Evolutionary conservation across 1,284 basidiomycete species (phyloP).

Genomic region (Irpex sp.): DNA sequence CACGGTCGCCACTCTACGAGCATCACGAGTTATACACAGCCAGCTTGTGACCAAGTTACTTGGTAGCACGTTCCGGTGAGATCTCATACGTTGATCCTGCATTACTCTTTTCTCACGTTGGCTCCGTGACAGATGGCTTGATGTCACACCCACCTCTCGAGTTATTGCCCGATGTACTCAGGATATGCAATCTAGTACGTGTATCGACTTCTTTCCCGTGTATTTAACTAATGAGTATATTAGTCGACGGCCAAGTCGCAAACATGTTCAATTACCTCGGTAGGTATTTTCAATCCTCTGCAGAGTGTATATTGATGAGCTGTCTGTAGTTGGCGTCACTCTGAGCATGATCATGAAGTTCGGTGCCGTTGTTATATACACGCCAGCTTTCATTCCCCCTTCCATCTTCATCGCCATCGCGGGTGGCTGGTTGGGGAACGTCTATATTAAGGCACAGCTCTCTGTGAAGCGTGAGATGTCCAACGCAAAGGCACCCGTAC

Average conservation of each 20-base stretch:
- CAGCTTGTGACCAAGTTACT: slow-evolving; percentile 51
- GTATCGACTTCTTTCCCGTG: not conserved
- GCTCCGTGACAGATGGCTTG: slow-evolving; percentile 18
- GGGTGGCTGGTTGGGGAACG: slow-evolving; percentile 39
- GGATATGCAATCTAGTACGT: slow-evolving; percentile 39
- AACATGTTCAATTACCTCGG: slow-evolving; percentile 12
- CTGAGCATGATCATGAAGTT: slow-evolving; percentile 35
- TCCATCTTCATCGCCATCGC: slow-evolving; percentile 35
- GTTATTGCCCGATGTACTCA: slow-evolving; percentile 52
- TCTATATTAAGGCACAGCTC: slow-evolving; percentile 70
- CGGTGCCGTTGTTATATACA: slow-evolving; percentile 37
- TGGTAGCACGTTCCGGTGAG: slow-evolving; percentile 45
- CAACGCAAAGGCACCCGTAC: slow-evolving; percentile 58
- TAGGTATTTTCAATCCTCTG: too few relatives aligned
- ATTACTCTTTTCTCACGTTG: too few relatives aligned
- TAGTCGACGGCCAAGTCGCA: slow-evolving; percentile 7
- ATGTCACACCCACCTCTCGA: slow-evolving; percentile 51
- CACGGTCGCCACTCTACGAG: slow-evolving; percentile 39
- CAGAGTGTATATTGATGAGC: too few relatives aligned
- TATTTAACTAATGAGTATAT: too few relatives aligned
- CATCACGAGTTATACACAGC: slow-evolving; percentile 56
- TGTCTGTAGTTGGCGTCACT: not conserved
- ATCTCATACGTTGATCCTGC: not conserved
- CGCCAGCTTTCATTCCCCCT: slow-evolving; percentile 37
- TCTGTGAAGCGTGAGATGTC: slow-evolving; percentile 71